Evolutionary conservation across 345 rosid genomes (phyloP).

Genomic region (Capsella bursapastoris): DNA sequence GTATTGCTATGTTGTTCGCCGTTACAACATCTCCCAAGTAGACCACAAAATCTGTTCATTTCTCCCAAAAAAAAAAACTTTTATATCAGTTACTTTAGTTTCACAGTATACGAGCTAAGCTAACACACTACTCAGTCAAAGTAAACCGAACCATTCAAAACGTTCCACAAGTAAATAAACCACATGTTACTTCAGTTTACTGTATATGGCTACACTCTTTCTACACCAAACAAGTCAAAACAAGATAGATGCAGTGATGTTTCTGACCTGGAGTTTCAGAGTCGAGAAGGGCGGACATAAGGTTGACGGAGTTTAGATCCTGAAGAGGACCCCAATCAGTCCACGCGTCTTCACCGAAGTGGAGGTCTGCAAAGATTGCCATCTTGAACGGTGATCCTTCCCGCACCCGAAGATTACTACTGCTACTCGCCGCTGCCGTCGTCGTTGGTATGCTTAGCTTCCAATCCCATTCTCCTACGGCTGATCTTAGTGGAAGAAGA

Average conservation of each 20-base stretch:
- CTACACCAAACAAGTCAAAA: neutral
- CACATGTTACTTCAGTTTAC: neutral
- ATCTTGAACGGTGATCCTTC: slow-evolving; percentile 56
- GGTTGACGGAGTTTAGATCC: slow-evolving; percentile 58
- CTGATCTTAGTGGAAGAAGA: slow-evolving; percentile 29
- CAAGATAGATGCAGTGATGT: too few relatives aligned
- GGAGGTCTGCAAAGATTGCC: slow-evolving; percentile 78
- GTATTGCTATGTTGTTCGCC: slow-evolving; percentile 71
- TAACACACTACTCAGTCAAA: too few relatives aligned
- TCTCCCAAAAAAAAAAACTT: neutral
- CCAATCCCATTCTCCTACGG: slow-evolving; percentile 35
- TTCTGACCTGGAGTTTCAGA: slow-evolving; percentile 58
- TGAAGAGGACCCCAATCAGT: slow-evolving; percentile 80
- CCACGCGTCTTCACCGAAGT: slow-evolving; percentile 82
- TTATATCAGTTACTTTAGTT: neutral
- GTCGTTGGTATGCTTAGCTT: slow-evolving; percentile 24
- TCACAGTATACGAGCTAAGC: too few relatives aligned
- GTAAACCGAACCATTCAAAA: too few relatives aligned
- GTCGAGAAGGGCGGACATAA: slow-evolving; percentile 72
- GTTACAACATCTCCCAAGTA: slow-evolving; percentile 93
- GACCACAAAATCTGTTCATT: slow-evolving; percentile 68
- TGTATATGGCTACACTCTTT: neutral
- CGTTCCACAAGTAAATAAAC: too few relatives aligned
- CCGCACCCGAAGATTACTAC: slow-evolving; percentile 40
- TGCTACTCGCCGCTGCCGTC: neutral